phyloP scores from a whole-genome alignment of 176 grass and related monocot species.

The Melocanna baccifera region DNA sequence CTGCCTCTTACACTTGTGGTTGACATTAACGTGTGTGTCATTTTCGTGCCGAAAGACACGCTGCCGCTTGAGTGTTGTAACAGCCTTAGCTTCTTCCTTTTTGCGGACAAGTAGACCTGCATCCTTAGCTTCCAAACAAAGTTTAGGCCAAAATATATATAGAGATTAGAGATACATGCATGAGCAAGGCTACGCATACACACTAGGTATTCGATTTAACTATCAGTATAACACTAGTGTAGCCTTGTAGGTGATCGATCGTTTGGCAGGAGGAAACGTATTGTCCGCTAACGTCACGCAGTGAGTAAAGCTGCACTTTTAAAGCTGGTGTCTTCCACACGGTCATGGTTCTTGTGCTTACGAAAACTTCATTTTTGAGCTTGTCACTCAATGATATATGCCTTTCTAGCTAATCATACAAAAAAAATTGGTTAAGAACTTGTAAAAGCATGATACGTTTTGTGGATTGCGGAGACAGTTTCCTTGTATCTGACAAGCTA shows the following conservation, averaged over 20 bases:
- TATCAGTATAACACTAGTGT: not conserved
- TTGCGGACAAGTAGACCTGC: conserved; percentile 25
- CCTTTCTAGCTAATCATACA: not conserved
- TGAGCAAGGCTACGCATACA: not conserved
- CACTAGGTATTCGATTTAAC: not conserved
- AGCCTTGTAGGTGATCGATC: not conserved
- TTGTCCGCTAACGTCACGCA: not conserved
- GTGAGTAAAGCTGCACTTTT: not conserved
- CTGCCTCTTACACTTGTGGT: not conserved
- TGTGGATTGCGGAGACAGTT: not conserved
- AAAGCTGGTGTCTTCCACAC: not conserved
- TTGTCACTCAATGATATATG: not conserved
- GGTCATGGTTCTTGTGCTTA: not conserved
- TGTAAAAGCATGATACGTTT: not conserved
- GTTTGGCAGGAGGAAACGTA: not conserved
- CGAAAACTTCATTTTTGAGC: not conserved
- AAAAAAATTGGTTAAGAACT: not conserved
- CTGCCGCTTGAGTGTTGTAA: conserved; percentile 31
- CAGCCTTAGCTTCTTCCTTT: not conserved
- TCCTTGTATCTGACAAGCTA: not conserved
- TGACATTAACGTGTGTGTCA: conserved; percentile 10
- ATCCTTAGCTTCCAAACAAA: conserved; percentile 50
- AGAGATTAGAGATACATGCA: not conserved
- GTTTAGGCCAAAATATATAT: conserved; percentile 11
- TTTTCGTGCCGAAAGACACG: conserved; percentile 42